Base-by-base conservation (phyloP, 2,329 filamentous ascomycete genomes). In the Akanthomyces uredinophilus region DNA sequence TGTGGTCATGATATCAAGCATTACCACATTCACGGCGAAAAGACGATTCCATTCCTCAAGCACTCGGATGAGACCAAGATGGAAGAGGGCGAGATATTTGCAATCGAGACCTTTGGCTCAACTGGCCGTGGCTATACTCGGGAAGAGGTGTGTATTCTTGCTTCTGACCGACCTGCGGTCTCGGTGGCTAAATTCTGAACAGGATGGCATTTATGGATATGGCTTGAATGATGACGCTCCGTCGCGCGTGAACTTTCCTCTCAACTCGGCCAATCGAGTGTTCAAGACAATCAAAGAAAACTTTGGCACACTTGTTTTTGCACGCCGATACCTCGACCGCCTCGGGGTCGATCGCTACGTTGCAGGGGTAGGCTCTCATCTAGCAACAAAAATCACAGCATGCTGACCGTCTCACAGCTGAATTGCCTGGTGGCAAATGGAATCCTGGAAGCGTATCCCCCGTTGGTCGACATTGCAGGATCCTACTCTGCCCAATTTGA, bases 81-180 rank as follows among this genome's bases (percentile, higher is more conserved):
- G 92, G 92, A 96, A 76, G 92, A 96, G 75, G 92, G 92, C 41
- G 92, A 96, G 69, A 85, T 91, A 20, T 96, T 94, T 74, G 92
- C 92, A 64, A 96, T 96, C 67, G 92, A 96, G 77, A 96, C 92
- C 0, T 96, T 96, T 72, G 92, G 92, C 41, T 93, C 87, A 70
- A 96, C 92, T 14, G 93, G 92, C 63, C 90, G 89, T 69, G 92
- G 92, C 65, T 88, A 88, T 70, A 86, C 94, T 49, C 80, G 83
- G 66, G 91, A 96, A 68, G 90, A 4, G 66, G 57, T 60, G 1
- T 14, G 44, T 11, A 47, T 1, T 1, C 29, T 1, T 0, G 3
- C 29, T 3, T 57, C 83, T 80, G 14, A 27, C 18, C 18, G 2
- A 4, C 20, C 44, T 35, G 4, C 16, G 29, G 4, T 18, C 14